Base-by-base conservation (phyloP, 129 eudicot genomes). In the Chrysanthemum seticuspe region DNA sequence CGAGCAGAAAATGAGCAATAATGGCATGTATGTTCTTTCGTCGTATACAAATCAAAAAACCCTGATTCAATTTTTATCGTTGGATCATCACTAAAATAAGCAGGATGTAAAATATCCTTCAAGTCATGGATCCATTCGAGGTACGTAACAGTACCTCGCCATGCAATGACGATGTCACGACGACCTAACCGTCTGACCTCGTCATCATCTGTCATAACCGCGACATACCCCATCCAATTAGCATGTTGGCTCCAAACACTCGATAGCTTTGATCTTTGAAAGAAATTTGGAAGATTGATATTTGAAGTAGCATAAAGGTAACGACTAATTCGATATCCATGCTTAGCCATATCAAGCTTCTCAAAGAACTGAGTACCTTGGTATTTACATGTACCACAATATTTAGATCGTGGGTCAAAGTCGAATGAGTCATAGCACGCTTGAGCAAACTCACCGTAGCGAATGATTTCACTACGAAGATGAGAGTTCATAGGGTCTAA, bases 191-290 rank as follows among this genome's bases (percentile, higher is more conserved):
- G 74, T 13, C 48, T 48, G 59, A 89, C 62, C 77, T 87, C 88
- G 12, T 78, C 67, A 21, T 85, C 88, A 14, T 89, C 81, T 2
- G 83, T 79, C 0, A 87, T 25, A 2, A 89, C 93, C 0, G 93
- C 93, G 3, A 89, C 90, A 34, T 87, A 89, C 10, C 96, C 96
- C 93, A 89, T 89, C 90, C 92, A 89, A 45, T 89, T 89, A 1
- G 96, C 92, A 72, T 89, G 93, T 61, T 79, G 88, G 80, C 96
- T 89, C 96, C 96, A 89, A 9, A 87, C 80, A 29, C 84, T 80
- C 15, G 86, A 78, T 15, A 82, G 14, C 48, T 67, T 86, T 0
- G 96, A 86, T 19, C 84, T 84, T 75, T 82, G 92, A 51, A 89
- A 86, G 72, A 89, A 89, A 40, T 84, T 89, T 6, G 91, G 92